Evolutionary conservation across 1,139 yeast genomes (phyloP).

Genomic region (Petasospora fabianii): DNA sequence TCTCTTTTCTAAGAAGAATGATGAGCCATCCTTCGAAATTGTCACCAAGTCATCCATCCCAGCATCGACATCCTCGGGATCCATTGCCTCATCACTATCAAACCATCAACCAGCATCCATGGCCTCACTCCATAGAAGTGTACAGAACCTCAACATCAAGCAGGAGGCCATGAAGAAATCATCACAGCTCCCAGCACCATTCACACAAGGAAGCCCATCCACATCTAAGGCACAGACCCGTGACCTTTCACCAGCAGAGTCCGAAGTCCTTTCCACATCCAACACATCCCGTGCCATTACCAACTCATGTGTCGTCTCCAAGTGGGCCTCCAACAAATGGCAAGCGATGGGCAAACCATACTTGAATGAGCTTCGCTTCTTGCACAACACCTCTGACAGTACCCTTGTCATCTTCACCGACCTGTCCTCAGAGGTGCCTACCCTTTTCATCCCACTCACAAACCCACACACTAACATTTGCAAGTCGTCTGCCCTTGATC

Average conservation of each 20-base stretch:
- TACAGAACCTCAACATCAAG: slow-evolving; percentile 19
- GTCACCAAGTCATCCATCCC: slow-evolving; percentile 15
- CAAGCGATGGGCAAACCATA: slow-evolving; percentile 17
- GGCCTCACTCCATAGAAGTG: slow-evolving; percentile 23
- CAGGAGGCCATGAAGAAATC: slow-evolving; percentile 6
- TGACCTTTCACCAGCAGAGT: slow-evolving; percentile 9
- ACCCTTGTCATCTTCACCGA: slow-evolving; percentile 13
- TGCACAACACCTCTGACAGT: slow-evolving; percentile 4
- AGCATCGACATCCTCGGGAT: background rate
- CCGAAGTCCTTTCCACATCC: slow-evolving; percentile 7
- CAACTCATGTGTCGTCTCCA: slow-evolving; percentile 19
- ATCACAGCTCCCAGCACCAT: slow-evolving; percentile 17
- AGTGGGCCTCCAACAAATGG: slow-evolving; percentile 24
- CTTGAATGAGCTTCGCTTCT: slow-evolving; percentile 10
- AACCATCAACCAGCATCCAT: slow-evolving; percentile 13
- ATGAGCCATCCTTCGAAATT: slow-evolving; percentile 24
- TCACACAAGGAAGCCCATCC: slow-evolving; percentile 6
- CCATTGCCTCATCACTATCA: slow-evolving; percentile 1
- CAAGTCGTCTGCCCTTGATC: slow-evolving; percentile 20
- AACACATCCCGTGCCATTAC: slow-evolving; percentile 12
- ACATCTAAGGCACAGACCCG: background rate
- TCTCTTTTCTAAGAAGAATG: slow-evolving; percentile 22
- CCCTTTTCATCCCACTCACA: slow-evolving; percentile 13
- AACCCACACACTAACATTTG: slow-evolving; percentile 10
- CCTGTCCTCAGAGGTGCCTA: slow-evolving; percentile 6